These are phyloP conservation scores for Chalaropsis ovoidea DNA, from an alignment of 2,329 filamentous ascomycete species.

Conservation along the genomic window DNA sequence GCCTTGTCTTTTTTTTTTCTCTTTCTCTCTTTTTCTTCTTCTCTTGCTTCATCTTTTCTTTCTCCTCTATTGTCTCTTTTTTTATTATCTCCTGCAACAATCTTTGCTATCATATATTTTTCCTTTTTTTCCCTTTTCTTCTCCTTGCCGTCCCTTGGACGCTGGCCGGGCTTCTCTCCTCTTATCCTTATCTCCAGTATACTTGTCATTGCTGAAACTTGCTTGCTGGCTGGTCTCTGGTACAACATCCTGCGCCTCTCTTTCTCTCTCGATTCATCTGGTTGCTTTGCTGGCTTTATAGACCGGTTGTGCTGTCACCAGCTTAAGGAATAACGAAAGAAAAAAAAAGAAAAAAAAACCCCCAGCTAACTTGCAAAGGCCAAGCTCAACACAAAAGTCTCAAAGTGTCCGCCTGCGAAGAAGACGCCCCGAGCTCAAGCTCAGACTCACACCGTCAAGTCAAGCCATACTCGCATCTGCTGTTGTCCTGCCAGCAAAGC, in stretches of 20 bases:
- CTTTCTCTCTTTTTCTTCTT: background rate
- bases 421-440: slow-evolving; percentile 2
- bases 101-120: background rate
- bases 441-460: background rate
- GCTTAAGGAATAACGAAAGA: background rate
- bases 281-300: background rate
- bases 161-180: slow-evolving; percentile 1
- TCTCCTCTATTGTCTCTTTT: background rate
- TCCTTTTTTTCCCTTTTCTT: background rate
- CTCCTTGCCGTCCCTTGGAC: background rate
- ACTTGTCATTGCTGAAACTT: background rate
- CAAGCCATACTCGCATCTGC: background rate
- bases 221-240: background rate
- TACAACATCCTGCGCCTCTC: background rate
- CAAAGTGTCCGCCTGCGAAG: background rate
- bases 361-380: background rate
- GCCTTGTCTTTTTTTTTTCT: slow-evolving; percentile 8
- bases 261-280: background rate
- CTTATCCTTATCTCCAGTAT: slow-evolving; percentile 8
- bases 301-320: background rate
- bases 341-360: background rate
- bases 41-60: background rate
- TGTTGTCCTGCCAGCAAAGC: background rate
- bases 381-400: background rate
- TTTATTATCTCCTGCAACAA: background rate